Conservation (phyloP, 495 filamentous ascomycete species). For the Neurospora africana region DNA sequence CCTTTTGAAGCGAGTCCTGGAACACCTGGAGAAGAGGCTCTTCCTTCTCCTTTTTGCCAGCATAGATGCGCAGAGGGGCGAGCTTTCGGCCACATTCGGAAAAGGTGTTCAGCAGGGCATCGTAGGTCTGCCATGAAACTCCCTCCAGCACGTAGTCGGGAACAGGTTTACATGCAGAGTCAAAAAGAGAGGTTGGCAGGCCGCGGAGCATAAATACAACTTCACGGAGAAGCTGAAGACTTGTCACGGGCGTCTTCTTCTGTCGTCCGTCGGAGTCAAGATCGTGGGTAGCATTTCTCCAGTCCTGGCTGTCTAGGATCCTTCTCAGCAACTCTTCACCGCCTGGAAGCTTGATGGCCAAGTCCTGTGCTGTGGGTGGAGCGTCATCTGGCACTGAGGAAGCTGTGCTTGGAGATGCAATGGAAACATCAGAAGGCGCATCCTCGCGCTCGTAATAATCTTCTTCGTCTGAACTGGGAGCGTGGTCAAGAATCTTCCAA, state of each 20-base stretch:
- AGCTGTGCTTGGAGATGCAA: slow-evolving; percentile 21
- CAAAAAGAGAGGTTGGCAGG: slow-evolving; percentile 63
- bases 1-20: slow-evolving; percentile 31
- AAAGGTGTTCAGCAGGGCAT: slow-evolving; percentile 28
- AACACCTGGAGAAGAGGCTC: slow-evolving; percentile 42
- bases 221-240: slow-evolving; percentile 67
- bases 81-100: slow-evolving; percentile 31
- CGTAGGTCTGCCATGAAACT: slow-evolving; percentile 32
- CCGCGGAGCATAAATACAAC: slow-evolving; percentile 76
- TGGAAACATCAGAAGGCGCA: slow-evolving; percentile 23
- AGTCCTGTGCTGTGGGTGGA: slow-evolving; percentile 26
- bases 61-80: slow-evolving; percentile 25
- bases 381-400: slow-evolving; percentile 21
- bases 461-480: slow-evolving; percentile 53
- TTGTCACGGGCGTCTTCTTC: slow-evolving; percentile 46
- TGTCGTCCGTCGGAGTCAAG: slow-evolving; percentile 23
- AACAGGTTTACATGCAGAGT: slow-evolving; percentile 25
- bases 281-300: slow-evolving; percentile 34
- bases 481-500: slow-evolving; percentile 72
- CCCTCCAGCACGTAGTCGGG: slow-evolving; percentile 26
- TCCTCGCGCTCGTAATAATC: slow-evolving; percentile 27
- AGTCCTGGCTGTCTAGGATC: slow-evolving; percentile 53
- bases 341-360: slow-evolving; percentile 19
- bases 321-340: slow-evolving; percentile 36
- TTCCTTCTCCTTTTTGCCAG: slow-evolving; percentile 16